phyloP scores from a whole-genome alignment of 2,329 filamentous ascomycete species.

The Acarospora socialis region DNA sequence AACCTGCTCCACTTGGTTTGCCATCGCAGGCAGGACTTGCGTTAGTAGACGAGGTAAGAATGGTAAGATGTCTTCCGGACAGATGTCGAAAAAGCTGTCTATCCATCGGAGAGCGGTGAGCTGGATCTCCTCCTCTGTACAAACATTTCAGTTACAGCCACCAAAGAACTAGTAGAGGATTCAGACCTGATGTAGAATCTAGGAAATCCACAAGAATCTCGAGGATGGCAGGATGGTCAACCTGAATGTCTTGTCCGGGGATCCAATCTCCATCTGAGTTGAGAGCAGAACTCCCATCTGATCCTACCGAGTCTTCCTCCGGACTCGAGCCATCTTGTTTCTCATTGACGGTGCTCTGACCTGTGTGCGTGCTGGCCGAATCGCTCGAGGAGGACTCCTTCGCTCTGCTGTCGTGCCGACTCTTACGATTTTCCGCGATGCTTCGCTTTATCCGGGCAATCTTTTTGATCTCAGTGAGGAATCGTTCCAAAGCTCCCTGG shows the following conservation, averaged over 20 bases:
- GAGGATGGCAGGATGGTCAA: constrained; percentile 82
- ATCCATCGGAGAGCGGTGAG: constrained; percentile 90
- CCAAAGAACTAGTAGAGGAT: constrained; percentile 16
- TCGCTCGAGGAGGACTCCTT: constrained; percentile 59
- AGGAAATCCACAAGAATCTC: constrained; percentile 84
- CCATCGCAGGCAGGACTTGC: constrained; percentile 85
- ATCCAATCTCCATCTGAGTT: constrained; percentile 87
- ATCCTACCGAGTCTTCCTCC: constrained; percentile 32
- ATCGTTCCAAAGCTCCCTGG: constrained; percentile 75
- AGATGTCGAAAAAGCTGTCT: constrained; percentile 91
- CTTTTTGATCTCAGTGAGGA: constrained; percentile 84
- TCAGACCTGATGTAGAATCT: constrained; percentile 59
- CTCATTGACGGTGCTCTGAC: constrained; percentile 26
- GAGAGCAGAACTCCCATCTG: constrained; percentile 41
- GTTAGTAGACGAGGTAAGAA: constrained; percentile 88
- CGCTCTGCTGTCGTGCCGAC: constrained; percentile 48
- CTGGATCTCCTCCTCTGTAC: constrained; percentile 72
- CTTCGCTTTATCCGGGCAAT: constrained; percentile 88
- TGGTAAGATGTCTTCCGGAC: constrained; percentile 85
- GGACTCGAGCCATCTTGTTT: constrained; percentile 42
- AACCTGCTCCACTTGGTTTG: constrained; percentile 78
- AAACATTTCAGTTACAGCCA: too few relatives aligned
- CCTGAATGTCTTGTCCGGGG: constrained; percentile 88
- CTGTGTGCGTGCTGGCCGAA: constrained; percentile 44
- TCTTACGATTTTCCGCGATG: constrained; percentile 70